Base-by-base conservation (phyloP, 2,329 filamentous ascomycete species). In the Cladophialophora bantiana region DNA sequence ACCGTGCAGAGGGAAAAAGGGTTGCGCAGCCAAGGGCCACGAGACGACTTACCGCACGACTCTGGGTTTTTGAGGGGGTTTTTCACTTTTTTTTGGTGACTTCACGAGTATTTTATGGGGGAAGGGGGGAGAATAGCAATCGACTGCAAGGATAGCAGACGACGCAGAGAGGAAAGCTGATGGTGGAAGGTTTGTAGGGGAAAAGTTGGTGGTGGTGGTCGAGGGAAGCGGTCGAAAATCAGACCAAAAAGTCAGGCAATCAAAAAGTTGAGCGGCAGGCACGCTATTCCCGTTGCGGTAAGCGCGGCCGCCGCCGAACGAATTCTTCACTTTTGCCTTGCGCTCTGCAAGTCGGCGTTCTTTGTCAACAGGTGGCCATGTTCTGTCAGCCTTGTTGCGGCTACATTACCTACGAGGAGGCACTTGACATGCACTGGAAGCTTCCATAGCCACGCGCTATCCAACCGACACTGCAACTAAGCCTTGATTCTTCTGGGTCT, bases 11-110 rank as follows among this genome's bases (percentile, higher is more conserved):
- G 53, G n/a, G 34, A 60, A 59, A 66, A 64, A 53, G 60, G 65
- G 62, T 67, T 60, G 65, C 64, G 59, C 56, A 66, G 52, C 64
- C 35, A 65, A 48, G 55, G 34, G 20, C 26, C n/a, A 42, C 38
- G 26, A 42, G 58, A 50, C 36, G 26, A 71, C 70, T 72, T 68
- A 70, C 69, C 62, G 61, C 59, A 69, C 68, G 64, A 69, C 65
- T 63, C 53, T 45, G 58, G 68, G 74, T 75, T 78, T 78, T 78
- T 74, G 70, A 68, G 57, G 61, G 36, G 70, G 69, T 71, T 81
- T 81, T 80, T 77, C 74, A 74, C 70, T 72, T 77, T 75, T 75
- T 76, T 76, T 75, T 72, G 62, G 42, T 74, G 71, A 62, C 38
- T 61, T 61, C 73, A 74, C 72, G 74, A 75, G 71, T 74, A 72